phyloP scores from a whole-genome alignment of 257 asterid species.

The Fraxinus americana region DNA sequence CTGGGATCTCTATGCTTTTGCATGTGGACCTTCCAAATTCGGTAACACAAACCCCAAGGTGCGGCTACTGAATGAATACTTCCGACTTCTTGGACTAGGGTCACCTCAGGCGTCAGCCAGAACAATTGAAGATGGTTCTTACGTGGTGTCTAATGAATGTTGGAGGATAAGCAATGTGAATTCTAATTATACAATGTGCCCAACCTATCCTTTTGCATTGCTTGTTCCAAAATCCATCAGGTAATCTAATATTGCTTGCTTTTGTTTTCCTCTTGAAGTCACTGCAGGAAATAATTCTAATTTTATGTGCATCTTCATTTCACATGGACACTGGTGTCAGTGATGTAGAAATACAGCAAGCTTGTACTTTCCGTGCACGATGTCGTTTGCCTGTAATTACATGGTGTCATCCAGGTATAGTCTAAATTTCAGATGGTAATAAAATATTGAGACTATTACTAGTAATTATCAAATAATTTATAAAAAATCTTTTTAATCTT shows the following conservation, averaged over 20 bases:
- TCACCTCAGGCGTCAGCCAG: constrained; percentile 55
- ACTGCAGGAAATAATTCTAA: constrained; percentile 24
- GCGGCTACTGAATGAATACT: constrained; percentile 83
- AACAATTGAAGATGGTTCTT: constrained; percentile 77
- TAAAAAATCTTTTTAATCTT: not conserved
- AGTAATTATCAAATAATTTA: not conserved
- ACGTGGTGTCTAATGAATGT: constrained; percentile 68
- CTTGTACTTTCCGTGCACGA: constrained; percentile 85
- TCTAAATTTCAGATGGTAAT: constrained; percentile 15
- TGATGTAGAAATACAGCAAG: constrained; percentile 85
- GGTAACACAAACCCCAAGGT: constrained; percentile 63
- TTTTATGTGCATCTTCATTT: constrained; percentile 33
- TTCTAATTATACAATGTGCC: constrained; percentile 65
- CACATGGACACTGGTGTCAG: constrained; percentile 46
- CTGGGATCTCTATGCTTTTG: constrained; percentile 91
- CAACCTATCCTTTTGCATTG: constrained; percentile 96
- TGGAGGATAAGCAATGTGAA: constrained; percentile 92
- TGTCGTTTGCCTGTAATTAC: constrained; percentile 87
- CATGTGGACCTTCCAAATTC: constrained; percentile 63
- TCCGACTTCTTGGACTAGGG: constrained; percentile 80
- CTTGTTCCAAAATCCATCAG: constrained; percentile 85
- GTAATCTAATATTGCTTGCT: constrained; percentile 35
- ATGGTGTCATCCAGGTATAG: constrained; percentile 89
- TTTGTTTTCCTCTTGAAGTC: constrained; percentile 16
- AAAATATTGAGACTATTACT: not conserved